phyloP scores from a whole-genome alignment of 768 basidiomycete species.

The Tephrocybe rancida region DNA sequence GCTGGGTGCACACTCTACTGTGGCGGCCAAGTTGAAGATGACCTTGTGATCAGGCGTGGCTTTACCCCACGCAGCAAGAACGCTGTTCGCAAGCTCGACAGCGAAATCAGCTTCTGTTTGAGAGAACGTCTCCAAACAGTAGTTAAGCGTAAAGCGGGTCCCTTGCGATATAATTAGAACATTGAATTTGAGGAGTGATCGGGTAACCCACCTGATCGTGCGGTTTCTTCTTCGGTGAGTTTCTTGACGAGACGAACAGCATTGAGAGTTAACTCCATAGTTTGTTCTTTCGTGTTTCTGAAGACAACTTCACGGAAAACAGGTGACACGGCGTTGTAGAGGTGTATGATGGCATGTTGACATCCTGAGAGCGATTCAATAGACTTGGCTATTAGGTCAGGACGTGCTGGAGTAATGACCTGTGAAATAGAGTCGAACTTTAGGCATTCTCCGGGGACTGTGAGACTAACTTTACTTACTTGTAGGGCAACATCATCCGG shows the following conservation, averaged over 20 bases:
- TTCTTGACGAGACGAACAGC: constrained; percentile 74
- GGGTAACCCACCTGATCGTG: constrained; percentile 47
- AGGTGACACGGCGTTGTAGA: constrained; percentile 83
- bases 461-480: constrained; percentile 38
- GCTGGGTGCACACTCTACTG: constrained; percentile 81
- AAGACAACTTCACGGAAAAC: constrained; percentile 82
- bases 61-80: constrained; percentile 72
- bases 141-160: constrained; percentile 78
- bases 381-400: constrained; percentile 75
- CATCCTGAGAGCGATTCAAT: constrained; percentile 75
- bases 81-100: constrained; percentile 73
- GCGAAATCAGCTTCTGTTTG: constrained; percentile 85
- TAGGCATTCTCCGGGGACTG: not conserved
- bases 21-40: constrained; percentile 85
- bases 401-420: constrained; percentile 81
- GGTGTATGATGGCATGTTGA: constrained; percentile 81
- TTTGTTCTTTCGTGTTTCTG: constrained; percentile 74
- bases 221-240: constrained; percentile 67
- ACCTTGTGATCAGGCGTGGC: constrained; percentile 64
- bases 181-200: not conserved
- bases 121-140: constrained; percentile 85
- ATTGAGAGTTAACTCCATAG: constrained; percentile 67
- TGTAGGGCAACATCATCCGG: constrained; percentile 83
- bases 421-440: constrained; percentile 24
- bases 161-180: constrained; percentile 16